Conservation (phyloP, 495 filamentous ascomycete species). For the Trichocladium antarcticum region DNA sequence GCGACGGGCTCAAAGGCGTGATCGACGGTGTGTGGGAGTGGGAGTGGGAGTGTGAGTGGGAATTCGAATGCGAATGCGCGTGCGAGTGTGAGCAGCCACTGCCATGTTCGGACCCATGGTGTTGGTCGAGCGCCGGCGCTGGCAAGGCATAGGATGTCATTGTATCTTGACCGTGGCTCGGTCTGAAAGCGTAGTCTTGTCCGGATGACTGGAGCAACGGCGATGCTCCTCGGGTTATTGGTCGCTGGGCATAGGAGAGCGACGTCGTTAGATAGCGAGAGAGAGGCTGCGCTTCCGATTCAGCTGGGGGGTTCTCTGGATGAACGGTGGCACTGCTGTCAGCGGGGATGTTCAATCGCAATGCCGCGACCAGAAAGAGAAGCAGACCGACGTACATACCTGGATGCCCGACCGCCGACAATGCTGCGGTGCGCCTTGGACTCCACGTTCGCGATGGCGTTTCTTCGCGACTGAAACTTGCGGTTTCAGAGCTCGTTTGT, state of each 20-base stretch:
- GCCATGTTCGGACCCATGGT: constrained; percentile 23
- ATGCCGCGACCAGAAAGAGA: too few species aligned
- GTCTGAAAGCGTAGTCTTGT: too few species aligned
- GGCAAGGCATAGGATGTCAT: constrained; percentile 45
- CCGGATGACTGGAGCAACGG: constrained; percentile 12
- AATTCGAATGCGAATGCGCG: constrained; percentile 27
- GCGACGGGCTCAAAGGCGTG: constrained; percentile 14
- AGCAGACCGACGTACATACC: too few species aligned
- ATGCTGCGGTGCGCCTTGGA: not conserved
- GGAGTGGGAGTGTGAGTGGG: constrained; percentile 32
- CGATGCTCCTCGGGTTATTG: constrained; percentile 14
- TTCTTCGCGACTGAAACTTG: not conserved
- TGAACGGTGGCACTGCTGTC: not conserved
- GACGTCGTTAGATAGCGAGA: too few species aligned
- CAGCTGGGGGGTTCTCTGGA: not conserved
- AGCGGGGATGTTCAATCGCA: not conserved
- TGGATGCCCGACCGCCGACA: too few species aligned
- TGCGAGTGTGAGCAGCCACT: too few species aligned
- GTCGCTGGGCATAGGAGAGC: constrained; percentile 10
- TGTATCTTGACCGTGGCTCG: constrained; percentile 1
- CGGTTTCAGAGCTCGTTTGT: not conserved
- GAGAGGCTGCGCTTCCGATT: too few species aligned
- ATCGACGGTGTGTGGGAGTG: constrained; percentile 28
- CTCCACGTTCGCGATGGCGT: not conserved
- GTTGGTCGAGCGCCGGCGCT: constrained; percentile 36